A percentile compares a stretch with the other conserved stretches of the same genome.
These are phyloP conservation scores for Rhynchosporium agropyri DNA, from an alignment of 2,329 filamentous ascomycete genomes.

Conservation along the genomic window DNA sequence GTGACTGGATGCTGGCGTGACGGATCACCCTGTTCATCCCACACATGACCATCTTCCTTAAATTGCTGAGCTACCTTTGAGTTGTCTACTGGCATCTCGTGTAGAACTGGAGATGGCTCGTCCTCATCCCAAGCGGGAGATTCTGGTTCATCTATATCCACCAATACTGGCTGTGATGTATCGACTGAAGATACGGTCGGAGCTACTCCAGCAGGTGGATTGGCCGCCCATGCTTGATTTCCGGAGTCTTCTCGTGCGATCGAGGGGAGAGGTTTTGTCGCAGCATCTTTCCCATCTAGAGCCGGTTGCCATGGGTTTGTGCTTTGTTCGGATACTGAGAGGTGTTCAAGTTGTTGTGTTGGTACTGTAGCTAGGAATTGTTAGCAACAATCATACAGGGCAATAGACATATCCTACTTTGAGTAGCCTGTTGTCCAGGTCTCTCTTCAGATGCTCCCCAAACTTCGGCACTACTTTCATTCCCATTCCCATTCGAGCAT, in stretches of 20 bases:
- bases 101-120: constrained; percentile 29
- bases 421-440: constrained; percentile 28
- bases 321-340: constrained; percentile 35
- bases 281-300: constrained; percentile 29
- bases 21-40: constrained; percentile 36
- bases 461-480: constrained; percentile 36
- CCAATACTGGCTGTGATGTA: constrained; percentile 31
- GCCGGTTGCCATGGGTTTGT: constrained; percentile 42
- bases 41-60: constrained; percentile 37
- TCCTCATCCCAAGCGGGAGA: constrained; percentile 43
- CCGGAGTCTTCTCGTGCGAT: constrained; percentile 36
- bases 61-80: constrained; percentile 31
- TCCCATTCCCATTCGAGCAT: constrained; percentile 27
- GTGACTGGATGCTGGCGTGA: constrained; percentile 18
- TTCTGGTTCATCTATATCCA: constrained; percentile 40
- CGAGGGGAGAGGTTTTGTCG: constrained; percentile 27
- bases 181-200: constrained; percentile 25
- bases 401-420: constrained; percentile 25
- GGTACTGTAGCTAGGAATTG: constrained; percentile 14
- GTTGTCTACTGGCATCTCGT: constrained; percentile 31
- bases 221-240: constrained; percentile 37
- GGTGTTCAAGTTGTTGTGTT: constrained; percentile 34
- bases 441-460: constrained; percentile 35
- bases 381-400: constrained; percentile 4
- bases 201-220: constrained; percentile 23